Percentiles rank a stretch among this genome's conserved stretches.
Evolutionary conservation across 805 yeast species (phyloP).

Genomic region (Wickerhamomyces mucosus): DNA sequence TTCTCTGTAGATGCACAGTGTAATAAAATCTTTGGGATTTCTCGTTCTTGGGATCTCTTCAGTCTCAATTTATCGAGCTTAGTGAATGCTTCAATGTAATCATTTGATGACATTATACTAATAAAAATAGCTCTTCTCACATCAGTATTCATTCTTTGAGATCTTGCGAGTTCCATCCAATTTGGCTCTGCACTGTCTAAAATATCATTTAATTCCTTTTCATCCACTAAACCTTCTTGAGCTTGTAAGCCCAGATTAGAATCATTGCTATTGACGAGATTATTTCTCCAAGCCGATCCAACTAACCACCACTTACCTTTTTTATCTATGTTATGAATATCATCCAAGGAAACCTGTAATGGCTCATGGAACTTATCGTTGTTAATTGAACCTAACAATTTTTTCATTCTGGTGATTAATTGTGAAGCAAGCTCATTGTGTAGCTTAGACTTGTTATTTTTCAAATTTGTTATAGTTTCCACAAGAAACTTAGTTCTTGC

Average conservation of each 20-base stretch:
- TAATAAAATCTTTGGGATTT: conserved; percentile 73
- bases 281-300: conserved; percentile 86
- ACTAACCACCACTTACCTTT: conserved; percentile 99
- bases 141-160: conserved; percentile 92
- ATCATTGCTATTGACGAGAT: conserved; percentile 3
- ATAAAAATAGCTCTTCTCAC: conserved; percentile 89
- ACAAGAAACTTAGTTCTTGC: conserved; percentile 75
- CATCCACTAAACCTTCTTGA: conserved; percentile 15
- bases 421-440: conserved; percentile 42
- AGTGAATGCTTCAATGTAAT: conserved; percentile 78
- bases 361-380: conserved; percentile 53
- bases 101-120: conserved; percentile 91
- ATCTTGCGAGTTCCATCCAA: conserved; percentile 79
- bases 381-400: conserved; percentile 46
- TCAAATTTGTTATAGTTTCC: conserved; percentile 78
- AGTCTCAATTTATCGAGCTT: conserved; percentile 72
- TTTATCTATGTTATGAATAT: conserved; percentile 64
- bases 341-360: conserved; percentile 73
- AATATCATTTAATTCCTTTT: conserved; percentile 11
- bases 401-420: conserved; percentile 49
- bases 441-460: conserved; percentile 68
- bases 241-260: no score
- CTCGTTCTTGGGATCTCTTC: conserved; percentile 73
- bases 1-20: conserved; percentile 85
- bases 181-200: conserved; percentile 41